These are phyloP conservation scores for Piloderma croceum DNA, from an alignment of 768 basidiomycete genomes.

Conservation along the genomic window DNA sequence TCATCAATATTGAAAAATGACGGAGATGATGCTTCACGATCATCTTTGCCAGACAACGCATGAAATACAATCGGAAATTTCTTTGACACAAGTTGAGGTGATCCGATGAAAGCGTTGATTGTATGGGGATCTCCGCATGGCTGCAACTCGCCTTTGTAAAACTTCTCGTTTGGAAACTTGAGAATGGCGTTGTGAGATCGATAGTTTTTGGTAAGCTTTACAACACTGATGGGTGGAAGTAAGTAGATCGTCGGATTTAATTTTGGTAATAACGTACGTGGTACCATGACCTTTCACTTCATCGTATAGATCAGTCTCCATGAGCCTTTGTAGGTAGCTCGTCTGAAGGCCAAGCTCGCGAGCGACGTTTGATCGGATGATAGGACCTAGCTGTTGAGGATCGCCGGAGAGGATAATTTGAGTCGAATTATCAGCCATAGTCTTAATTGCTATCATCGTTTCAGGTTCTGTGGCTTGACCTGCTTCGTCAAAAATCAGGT, in stretches of 20 bases:
- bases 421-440: slow-evolving; percentile 39
- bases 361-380: slow-evolving; percentile 45
- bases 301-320: slow-evolving; percentile 34
- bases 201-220: slow-evolving; percentile 58
- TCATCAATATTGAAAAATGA: slow-evolving; percentile 71
- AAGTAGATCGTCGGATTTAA: background rate
- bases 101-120: slow-evolving; percentile 22
- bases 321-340: slow-evolving; percentile 49
- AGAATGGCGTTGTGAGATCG: slow-evolving; percentile 52
- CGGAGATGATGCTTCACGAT: slow-evolving; percentile 61
- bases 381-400: slow-evolving; percentile 57
- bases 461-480: slow-evolving; percentile 61
- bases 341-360: slow-evolving; percentile 40
- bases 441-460: slow-evolving; percentile 48
- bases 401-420: slow-evolving; percentile 57
- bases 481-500: slow-evolving; percentile 62
- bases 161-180: slow-evolving; percentile 50
- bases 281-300: slow-evolving; percentile 28
- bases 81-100: slow-evolving; percentile 35
- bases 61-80: slow-evolving; percentile 63
- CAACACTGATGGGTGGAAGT: slow-evolving; percentile 33
- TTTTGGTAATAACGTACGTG: slow-evolving; percentile 24
- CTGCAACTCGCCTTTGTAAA: slow-evolving; percentile 52
- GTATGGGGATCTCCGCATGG: slow-evolving; percentile 37
- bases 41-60: slow-evolving; percentile 53